Evolutionary conservation across 1,139 yeast genomes (phyloP).

Genomic region (Blastobotrys buckinghamii): DNA sequence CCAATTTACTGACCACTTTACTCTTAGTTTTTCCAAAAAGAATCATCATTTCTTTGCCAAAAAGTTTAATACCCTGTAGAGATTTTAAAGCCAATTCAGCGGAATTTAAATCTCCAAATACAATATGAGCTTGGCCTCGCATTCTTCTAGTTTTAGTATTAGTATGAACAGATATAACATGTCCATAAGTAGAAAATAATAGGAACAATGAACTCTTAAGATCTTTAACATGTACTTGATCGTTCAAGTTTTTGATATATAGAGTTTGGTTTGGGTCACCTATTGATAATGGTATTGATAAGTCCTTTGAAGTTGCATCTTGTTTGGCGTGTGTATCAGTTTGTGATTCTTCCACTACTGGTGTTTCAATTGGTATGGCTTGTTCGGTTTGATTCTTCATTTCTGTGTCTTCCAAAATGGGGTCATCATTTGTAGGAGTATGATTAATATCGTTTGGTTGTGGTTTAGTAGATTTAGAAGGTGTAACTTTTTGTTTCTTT

Average conservation of each 20-base stretch:
- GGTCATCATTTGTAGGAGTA: too few species aligned
- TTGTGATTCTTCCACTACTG: too few species aligned
- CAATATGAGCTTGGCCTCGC: slow-evolving; percentile 77
- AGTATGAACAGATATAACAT: slow-evolving; percentile 51
- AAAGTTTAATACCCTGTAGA: slow-evolving; percentile 45
- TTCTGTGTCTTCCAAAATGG: too few species aligned
- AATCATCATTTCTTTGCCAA: slow-evolving; percentile 52
- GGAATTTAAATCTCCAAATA: slow-evolving; percentile 44
- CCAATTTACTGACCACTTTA: slow-evolving; percentile 26
- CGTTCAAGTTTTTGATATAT: slow-evolving; percentile 62
- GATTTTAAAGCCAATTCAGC: slow-evolving; percentile 51
- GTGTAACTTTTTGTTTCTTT: too few species aligned
- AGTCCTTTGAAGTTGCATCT: too few species aligned
- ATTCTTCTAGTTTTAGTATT: slow-evolving; percentile 40
- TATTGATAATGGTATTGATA: neutral
- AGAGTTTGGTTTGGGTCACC: slow-evolving; percentile 44
- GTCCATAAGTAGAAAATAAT: slow-evolving; percentile 63
- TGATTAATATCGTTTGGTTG: too few species aligned
- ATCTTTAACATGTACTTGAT: slow-evolving; percentile 44
- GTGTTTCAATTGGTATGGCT: too few species aligned
- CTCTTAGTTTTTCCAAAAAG: slow-evolving; percentile 41
- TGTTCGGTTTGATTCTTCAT: too few species aligned
- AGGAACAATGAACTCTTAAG: slow-evolving; percentile 54
- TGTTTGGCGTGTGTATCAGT: too few species aligned
- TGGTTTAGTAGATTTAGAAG: too few species aligned